Percentiles rank a stretch among this genome's conserved stretches.
Conservation (phyloP, 2,329 filamentous ascomycete genomes). For the Cordyceps cicadae region DNA sequence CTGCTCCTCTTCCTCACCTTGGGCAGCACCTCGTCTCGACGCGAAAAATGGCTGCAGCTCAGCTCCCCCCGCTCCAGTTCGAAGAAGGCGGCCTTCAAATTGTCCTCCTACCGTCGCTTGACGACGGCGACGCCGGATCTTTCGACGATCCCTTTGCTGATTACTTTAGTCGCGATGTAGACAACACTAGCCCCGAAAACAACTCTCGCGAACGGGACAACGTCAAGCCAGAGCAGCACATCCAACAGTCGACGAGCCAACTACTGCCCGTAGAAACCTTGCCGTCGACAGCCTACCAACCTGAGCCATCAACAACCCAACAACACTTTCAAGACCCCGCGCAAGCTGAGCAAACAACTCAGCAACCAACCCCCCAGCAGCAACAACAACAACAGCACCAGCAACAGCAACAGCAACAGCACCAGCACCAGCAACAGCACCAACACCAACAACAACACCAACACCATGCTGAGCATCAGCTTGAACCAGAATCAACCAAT, state of each 20-base stretch:
- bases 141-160: conserved; percentile 3
- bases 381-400: background rate
- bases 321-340: background rate
- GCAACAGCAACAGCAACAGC: background rate
- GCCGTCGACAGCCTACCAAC: background rate
- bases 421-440: background rate
- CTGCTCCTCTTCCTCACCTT: background rate
- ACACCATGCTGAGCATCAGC: background rate
- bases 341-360: background rate
- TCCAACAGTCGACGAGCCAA: background rate
- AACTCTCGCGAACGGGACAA: background rate
- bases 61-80: conserved; percentile 13
- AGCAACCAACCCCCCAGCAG: background rate
- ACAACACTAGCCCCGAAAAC: background rate
- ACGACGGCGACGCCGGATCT: background rate
- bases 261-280: background rate
- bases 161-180: background rate
- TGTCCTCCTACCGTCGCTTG: conserved; percentile 8
- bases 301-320: background rate
- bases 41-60: conserved; percentile 7
- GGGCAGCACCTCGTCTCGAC: conserved; percentile 7
- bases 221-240: background rate
- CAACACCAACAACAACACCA: background rate
- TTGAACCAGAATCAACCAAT: background rate
- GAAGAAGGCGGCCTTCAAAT: conserved; percentile 11